Conservation (phyloP, 768 basidiomycete genomes). For the Suillus lakei region DNA sequence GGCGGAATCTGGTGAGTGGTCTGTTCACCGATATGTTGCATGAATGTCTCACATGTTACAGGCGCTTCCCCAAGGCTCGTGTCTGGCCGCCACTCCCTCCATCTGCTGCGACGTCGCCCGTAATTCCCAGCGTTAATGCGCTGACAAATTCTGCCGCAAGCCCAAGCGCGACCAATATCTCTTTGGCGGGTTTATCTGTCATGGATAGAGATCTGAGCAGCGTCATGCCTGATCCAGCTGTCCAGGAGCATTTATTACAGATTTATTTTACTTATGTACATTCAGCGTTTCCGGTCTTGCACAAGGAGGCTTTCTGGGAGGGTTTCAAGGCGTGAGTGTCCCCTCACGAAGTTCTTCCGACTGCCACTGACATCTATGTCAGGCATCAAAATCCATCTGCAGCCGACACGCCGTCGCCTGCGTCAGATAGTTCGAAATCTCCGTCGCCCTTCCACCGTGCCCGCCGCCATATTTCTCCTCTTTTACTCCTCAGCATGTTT, state of each 20-base stretch:
- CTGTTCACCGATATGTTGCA: conserved; percentile 13
- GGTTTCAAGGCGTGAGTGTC: conserved; percentile 49
- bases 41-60: conserved; percentile 36
- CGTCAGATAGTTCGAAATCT: conserved; percentile 27
- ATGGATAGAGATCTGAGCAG: conserved; percentile 43
- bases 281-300: conserved; percentile 74
- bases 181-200: conserved; percentile 27
- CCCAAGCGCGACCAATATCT: conserved; percentile 13
- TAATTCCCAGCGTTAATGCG: conserved; percentile 9
- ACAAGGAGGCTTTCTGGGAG: conserved; percentile 71
- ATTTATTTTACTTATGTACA: conserved; percentile 87
- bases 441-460: conserved; percentile 45
- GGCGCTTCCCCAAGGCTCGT: conserved; percentile 86
- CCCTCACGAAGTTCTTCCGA: neutral
- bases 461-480: conserved; percentile 55
- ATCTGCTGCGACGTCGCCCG: conserved; percentile 20
- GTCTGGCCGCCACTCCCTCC: conserved; percentile 76
- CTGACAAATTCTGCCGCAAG: conserved; percentile 14
- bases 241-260: conserved; percentile 72
- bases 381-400: conserved; percentile 32
- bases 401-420: conserved; percentile 37
- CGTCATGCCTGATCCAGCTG: conserved; percentile 57
- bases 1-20: conserved; percentile 75
- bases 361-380: neutral
- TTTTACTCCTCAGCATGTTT: conserved; percentile 85